Evolutionary conservation across 495 filamentous ascomycete species (phyloP).

Genomic region (Elaphomyces granulatus): DNA sequence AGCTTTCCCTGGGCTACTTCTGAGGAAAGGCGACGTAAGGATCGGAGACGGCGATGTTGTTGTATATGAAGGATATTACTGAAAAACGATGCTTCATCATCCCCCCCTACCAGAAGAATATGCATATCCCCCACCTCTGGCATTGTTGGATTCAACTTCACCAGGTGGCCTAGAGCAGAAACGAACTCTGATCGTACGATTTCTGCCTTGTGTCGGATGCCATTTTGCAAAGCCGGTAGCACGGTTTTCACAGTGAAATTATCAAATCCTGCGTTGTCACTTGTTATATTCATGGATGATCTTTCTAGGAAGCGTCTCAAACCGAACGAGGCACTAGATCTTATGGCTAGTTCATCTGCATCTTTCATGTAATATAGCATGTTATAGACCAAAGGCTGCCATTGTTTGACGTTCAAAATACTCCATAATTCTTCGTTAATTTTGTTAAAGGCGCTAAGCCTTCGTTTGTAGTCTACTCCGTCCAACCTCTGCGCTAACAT

Average conservation of each 20-base stretch:
- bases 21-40: conserved; percentile 57
- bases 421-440: conserved; percentile 44
- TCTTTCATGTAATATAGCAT: conserved; percentile 79
- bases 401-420: conserved; percentile 56
- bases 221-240: conserved; percentile 60
- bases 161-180: conserved; percentile 58
- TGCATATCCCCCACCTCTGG: conserved; percentile 58
- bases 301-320: conserved; percentile 68
- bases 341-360: conserved; percentile 72
- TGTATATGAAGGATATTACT: conserved; percentile 85
- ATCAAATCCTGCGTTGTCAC: conserved; percentile 23
- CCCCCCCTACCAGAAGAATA: conserved; percentile 54
- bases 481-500: conserved; percentile 52
- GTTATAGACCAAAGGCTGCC: conserved; percentile 83
- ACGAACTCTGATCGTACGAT: conserved; percentile 71
- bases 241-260: conserved; percentile 47
- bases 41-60: conserved; percentile 71
- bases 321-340: conserved; percentile 69
- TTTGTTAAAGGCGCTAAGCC: conserved; percentile 58
- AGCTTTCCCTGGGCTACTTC: conserved; percentile 48
- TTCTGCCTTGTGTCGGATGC: conserved; percentile 63
- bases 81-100: conserved; percentile 89
- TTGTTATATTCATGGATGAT: conserved; percentile 22
- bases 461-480: conserved; percentile 73
- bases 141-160: conserved; percentile 55